Evolutionary conservation across 2,329 filamentous ascomycete genomes (phyloP).

Genomic region (Celoporthe dispersa): DNA sequence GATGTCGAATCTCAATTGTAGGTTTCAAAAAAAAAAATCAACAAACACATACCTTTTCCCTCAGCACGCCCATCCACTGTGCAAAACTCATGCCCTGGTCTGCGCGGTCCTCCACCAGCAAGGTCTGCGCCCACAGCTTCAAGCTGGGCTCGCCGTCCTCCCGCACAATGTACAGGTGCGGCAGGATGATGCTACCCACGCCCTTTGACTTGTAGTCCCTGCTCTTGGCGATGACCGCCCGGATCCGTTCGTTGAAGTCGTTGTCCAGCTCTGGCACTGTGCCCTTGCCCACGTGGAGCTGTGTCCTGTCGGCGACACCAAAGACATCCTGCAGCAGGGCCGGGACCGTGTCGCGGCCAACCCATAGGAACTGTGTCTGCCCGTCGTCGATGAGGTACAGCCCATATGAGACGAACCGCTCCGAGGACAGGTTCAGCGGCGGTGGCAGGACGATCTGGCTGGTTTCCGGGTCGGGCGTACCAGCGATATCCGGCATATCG

Average conservation of each 20-base stretch:
- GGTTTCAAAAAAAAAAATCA: background rate
- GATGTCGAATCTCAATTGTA: background rate
- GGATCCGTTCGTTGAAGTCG: constrained; percentile 94
- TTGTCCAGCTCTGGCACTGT: constrained; percentile 86
- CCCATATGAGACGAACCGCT: constrained; percentile 84
- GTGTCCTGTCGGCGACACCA: constrained; percentile 79
- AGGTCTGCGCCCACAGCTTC: constrained; percentile 94
- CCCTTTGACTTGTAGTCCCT: constrained; percentile 84
- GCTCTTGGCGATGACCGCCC: constrained; percentile 90
- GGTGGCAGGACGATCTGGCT: constrained; percentile 89
- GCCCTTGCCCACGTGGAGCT: constrained; percentile 89
- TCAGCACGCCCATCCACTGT: constrained; percentile 89
- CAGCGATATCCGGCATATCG: constrained; percentile 95
- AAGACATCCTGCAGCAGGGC: constrained; percentile 91
- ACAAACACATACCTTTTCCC: constrained; percentile 78
- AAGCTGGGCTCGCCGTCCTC: constrained; percentile 96
- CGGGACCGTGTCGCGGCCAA: constrained; percentile 89
- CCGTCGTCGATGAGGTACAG: constrained; percentile 97
- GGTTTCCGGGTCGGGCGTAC: constrained; percentile 81
- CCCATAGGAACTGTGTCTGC: constrained; percentile 96
- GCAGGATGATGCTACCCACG: constrained; percentile 90
- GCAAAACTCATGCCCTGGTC: constrained; percentile 91
- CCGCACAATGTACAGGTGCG: constrained; percentile 89
- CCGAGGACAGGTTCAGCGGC: constrained; percentile 83
- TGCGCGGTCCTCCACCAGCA: constrained; percentile 91